phyloP scores from a whole-genome alignment of 495 filamentous ascomycete genomes.

The Tuber indicum region DNA sequence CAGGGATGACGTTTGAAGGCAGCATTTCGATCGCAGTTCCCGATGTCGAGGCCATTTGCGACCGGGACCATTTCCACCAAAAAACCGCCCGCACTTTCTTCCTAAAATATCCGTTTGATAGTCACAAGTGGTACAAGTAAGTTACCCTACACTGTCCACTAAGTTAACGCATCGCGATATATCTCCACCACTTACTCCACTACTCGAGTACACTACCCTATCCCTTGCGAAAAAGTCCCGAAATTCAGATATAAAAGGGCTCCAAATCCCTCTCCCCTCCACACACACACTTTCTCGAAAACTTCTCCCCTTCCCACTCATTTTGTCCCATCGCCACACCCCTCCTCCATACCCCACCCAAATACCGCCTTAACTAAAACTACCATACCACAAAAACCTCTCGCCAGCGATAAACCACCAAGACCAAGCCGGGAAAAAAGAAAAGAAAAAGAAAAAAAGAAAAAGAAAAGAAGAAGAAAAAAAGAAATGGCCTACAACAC shows the following conservation, averaged over 20 bases:
- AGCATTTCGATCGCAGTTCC: constrained; percentile 1
- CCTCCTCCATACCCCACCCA: neutral
- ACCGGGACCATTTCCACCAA: neutral
- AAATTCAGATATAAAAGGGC: neutral
- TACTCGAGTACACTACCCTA: neutral
- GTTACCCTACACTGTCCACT: neutral
- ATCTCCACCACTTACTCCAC: neutral
- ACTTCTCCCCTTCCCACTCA: neutral
- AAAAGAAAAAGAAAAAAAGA: neutral
- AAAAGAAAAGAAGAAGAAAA: constrained; percentile 28
- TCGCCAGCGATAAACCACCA: neutral
- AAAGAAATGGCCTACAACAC: constrained; percentile 42
- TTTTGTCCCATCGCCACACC: neutral
- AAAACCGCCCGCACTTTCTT: neutral
- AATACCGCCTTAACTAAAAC: neutral
- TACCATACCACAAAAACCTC: neutral
- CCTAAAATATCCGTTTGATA: neutral
- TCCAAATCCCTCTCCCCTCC: neutral
- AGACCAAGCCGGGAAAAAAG: neutral
- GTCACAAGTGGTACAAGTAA: neutral
- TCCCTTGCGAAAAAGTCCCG: neutral
- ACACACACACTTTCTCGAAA: neutral
- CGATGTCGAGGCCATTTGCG: neutral
- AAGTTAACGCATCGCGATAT: neutral
- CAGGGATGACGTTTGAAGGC: constrained; percentile 23